Evolutionary conservation across 768 basidiomycete genomes (phyloP), one percentile per base, ranked within the genome.

Genomic region (Tulasnella sp.): DNA sequence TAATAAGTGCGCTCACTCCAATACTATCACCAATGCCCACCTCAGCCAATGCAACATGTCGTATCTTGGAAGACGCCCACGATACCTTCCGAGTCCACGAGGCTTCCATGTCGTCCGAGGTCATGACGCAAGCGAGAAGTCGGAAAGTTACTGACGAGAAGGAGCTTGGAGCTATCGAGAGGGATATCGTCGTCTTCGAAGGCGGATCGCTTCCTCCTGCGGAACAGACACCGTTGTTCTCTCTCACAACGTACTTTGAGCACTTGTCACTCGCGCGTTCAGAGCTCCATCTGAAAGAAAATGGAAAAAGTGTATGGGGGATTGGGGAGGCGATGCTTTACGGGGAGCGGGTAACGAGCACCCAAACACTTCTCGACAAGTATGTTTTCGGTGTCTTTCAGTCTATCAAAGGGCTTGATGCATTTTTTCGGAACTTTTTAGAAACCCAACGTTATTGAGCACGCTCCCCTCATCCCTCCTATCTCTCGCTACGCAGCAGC

Each of bases 281-380:
- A 31, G 34, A 62, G 25, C n/a, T n/a, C 27, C 15, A 58, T 42
- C 45, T 64, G 29, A 21, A 24, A 24, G 17, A 30, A 51, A 15
- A 43, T 64, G 24, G 49, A 27, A 21, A 41, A 53, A 27, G 48
- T 38, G 11, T 51, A 22, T 65, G 65, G 60, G 78, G 80, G 2
- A 69, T 87, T 3, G 92, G 92, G 0, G 90, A 93, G 61, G 77
- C 80, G 38, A 67, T 97, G 27, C 64, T 93, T 8, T 97, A 97
- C 63, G 85, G 87, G 30, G 90, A 96, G 69, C 82, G 82, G 0
- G 86, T 99, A 10, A 91, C 91, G 1, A 92, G 89, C 64, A 98
- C 94, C 0, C 96, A 98, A 69, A 92, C 91, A 1, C 81, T 97
- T 79, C 75, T 98, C 3, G 90, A 96, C 67, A 87, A 83, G 94